A percentile compares a stretch with the other conserved stretches of the same genome.
phyloP scores from a whole-genome alignment of 208 protist species.

The Wallacemonas sp. region DNA sequence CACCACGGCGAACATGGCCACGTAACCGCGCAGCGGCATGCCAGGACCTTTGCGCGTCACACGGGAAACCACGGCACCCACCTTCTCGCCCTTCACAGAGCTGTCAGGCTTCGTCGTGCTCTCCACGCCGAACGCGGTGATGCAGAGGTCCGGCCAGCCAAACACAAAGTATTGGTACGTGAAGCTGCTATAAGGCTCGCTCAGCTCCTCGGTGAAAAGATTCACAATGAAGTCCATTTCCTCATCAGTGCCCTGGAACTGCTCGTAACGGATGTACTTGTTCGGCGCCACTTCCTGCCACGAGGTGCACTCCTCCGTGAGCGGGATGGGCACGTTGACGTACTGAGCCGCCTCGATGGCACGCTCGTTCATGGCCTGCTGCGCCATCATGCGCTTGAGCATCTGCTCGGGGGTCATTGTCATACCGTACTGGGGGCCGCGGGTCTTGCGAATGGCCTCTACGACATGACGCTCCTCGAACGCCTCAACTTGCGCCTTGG shows the following conservation, averaged over 20 bases:
- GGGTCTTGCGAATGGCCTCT: conserved; percentile 30
- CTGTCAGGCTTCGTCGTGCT: conserved; percentile 48
- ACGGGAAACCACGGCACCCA: conserved; percentile 92
- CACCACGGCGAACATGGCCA: conserved; percentile 98
- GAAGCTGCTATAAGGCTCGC: conserved; percentile 99
- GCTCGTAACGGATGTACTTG: conserved; percentile 82
- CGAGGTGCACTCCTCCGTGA: conserved; percentile 41
- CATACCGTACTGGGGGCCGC: conserved; percentile 17
- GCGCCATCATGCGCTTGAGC: conserved; percentile 31
- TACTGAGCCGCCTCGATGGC: conserved; percentile 50
- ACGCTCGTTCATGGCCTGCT: conserved; percentile 42
- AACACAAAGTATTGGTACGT: conserved; percentile 99
- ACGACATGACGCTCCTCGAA: conserved; percentile 41
- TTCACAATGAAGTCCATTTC: conserved; percentile 92
- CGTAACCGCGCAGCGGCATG: conserved; percentile 92
- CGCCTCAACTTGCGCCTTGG: conserved; percentile 56
- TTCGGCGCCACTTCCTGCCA: conserved; percentile 73
- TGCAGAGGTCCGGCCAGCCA: conserved; percentile 95
- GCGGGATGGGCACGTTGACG: conserved; percentile 56
- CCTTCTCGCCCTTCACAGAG: conserved; percentile 64
- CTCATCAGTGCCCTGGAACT: conserved; percentile 67
- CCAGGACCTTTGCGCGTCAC: conserved; percentile 68
- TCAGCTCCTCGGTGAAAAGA: conserved; percentile 95
- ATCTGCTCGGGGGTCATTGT: conserved; percentile 35
- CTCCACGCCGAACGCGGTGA: conserved; percentile 82